Conservation (phyloP, 371 early-diverging fungal species). For the Caulochytrium protostelioides region DNA sequence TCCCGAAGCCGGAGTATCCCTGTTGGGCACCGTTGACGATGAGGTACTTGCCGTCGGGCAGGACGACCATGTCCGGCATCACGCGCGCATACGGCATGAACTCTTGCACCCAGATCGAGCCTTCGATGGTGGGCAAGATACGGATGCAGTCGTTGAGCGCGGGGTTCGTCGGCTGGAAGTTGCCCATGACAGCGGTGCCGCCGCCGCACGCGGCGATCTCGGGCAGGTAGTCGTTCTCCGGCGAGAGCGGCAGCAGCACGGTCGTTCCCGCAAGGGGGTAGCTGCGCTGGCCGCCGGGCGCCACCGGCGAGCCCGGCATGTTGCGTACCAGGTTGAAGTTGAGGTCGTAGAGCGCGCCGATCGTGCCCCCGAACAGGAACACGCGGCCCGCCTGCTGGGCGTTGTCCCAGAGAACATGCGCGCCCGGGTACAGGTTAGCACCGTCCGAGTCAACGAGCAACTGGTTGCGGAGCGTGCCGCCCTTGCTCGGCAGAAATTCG, state of each 20-base stretch:
- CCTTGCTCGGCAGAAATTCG: conserved; percentile 1
- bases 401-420: neutral
- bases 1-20: conserved; percentile 33
- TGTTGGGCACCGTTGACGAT: conserved; percentile 36
- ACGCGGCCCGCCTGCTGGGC: neutral
- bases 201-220: conserved; percentile 42
- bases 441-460: conserved; percentile 1
- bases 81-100: conserved; percentile 27
- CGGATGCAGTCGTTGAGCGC: conserved; percentile 28
- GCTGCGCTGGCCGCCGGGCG: conserved; percentile 17
- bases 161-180: too few relatives aligned
- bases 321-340: neutral
- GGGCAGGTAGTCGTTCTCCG: conserved; percentile 30
- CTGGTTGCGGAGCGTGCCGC: neutral
- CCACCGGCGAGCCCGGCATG: neutral
- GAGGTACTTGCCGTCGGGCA: conserved; percentile 34
- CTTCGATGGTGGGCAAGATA: conserved; percentile 22
- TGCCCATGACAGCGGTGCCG: conserved; percentile 3
- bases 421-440: conserved; percentile 1
- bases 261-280: conserved; percentile 39
- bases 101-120: conserved; percentile 34
- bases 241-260: conserved; percentile 33
- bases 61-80: conserved; percentile 34
- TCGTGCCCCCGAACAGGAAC: neutral
- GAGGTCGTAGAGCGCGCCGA: neutral